Percentiles rank a stretch among this genome's conserved stretches.
Conservation (phyloP, 192 early-diverging fungal genomes). For the Pecoramyces ruminantium region DNA sequence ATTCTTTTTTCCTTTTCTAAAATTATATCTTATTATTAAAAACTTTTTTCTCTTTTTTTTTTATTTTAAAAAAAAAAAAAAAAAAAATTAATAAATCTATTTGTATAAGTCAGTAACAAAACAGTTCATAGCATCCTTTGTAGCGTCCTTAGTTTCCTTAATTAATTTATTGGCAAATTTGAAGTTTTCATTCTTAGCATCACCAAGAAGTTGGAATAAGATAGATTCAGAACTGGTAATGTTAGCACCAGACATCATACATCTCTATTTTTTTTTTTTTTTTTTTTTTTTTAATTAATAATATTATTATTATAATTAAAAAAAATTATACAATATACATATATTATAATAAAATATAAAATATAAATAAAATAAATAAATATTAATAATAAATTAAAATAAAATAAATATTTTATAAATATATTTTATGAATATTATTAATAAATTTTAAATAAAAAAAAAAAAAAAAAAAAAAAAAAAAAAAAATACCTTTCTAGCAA, state of each 20-base stretch:
- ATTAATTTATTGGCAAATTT: conserved; percentile 59
- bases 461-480: no score
- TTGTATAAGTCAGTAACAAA: conserved; percentile 4
- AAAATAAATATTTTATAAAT: not conserved
- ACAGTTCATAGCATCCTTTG: conserved; percentile 14
- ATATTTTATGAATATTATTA: not conserved
- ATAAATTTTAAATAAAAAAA: not conserved
- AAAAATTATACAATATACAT: not conserved
- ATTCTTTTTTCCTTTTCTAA: no score
- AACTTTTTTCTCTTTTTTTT: no score
- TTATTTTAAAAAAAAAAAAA: no score
- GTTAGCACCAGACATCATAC: conserved; percentile 8
- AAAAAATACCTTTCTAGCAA: conserved; percentile 52
- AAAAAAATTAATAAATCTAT: not conserved
- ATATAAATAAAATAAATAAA: not conserved
- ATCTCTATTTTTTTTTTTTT: not conserved
- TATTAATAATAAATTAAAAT: not conserved
- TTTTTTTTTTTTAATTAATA: not conserved
- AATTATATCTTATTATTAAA: no score
- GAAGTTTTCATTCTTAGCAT: conserved; percentile 67
- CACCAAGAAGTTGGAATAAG: conserved; percentile 32
- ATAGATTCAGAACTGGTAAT: conserved; percentile 25
- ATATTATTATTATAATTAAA: no score
- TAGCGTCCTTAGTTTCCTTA: conserved; percentile 62
- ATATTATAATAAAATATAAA: not conserved